Evolutionary conservation across 148 eudicot genomes (phyloP).

Genomic region (Chenopodium berlandieri): DNA sequence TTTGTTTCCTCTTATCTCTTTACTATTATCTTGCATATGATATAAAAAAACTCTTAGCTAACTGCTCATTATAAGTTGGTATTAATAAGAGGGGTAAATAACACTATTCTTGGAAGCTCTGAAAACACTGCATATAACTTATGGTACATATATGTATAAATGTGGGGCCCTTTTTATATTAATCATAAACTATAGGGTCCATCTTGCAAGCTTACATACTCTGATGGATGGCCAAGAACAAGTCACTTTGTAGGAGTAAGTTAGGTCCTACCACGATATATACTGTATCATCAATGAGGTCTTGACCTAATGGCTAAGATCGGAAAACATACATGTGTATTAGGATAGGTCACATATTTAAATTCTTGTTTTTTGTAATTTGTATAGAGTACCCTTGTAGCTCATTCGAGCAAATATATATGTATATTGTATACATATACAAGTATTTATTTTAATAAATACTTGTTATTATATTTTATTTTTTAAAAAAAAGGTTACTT

Average conservation of each 20-base stretch:
- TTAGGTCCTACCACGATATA: slow-evolving; percentile 9
- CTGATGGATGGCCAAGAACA: slow-evolving; percentile 22
- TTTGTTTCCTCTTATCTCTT: background rate
- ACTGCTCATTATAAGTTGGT: background rate
- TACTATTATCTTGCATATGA: background rate
- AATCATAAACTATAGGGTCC: slow-evolving; percentile 12
- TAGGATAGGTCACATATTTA: too few relatives aligned
- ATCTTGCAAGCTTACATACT: slow-evolving; percentile 12
- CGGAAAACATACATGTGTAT: too few relatives aligned
- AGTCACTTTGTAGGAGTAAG: slow-evolving; percentile 32
- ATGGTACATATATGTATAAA: background rate
- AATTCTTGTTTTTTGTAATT: too few relatives aligned
- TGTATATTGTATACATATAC: too few relatives aligned
- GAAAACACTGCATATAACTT: background rate
- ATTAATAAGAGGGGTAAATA: background rate
- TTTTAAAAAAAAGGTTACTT: background rate
- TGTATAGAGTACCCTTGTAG: too few relatives aligned
- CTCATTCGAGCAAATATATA: too few relatives aligned
- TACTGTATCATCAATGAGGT: too few relatives aligned
- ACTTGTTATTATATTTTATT: too few relatives aligned
- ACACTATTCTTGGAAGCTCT: slow-evolving; percentile 7
- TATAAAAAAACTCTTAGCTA: background rate
- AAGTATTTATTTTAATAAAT: too few relatives aligned
- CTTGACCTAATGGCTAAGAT: too few relatives aligned
- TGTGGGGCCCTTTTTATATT: slow-evolving; percentile 7